Conservation (phyloP, 2,329 filamentous ascomycete species). For the Exophiala lecanii-corni region DNA sequence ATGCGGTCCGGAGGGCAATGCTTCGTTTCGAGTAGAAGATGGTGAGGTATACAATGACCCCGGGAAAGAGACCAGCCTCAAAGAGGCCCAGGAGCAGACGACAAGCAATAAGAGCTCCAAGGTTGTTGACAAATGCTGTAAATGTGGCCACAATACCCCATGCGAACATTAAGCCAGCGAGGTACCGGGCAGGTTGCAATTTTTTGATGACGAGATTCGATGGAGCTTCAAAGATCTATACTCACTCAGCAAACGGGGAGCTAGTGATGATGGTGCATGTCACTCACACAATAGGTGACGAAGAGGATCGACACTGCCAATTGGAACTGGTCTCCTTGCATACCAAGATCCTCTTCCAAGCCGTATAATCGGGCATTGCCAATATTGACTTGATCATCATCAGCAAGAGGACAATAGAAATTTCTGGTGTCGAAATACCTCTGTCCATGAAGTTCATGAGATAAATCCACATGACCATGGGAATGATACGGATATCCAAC, state of each 20-base stretch:
- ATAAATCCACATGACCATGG: conserved; percentile 31
- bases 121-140: conserved; percentile 22
- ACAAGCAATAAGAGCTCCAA: conserved; percentile 56
- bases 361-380: conserved; percentile 3
- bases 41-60: conserved; percentile 47
- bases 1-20: conserved; percentile 58
- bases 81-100: conserved; percentile 58
- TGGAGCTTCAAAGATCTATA: conserved; percentile 6
- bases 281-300: conserved; percentile 9
- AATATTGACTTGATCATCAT: conserved; percentile 2
- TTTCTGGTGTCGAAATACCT: too few species aligned
- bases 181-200: conserved; percentile 6
- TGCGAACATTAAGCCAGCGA: conserved; percentile 3
- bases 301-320: conserved; percentile 27
- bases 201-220: conserved; percentile 10
- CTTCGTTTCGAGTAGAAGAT: conserved; percentile 56
- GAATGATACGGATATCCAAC: conserved; percentile 29
- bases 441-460: conserved; percentile 30
- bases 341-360: conserved; percentile 2
- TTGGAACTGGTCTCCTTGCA: conserved; percentile 4
- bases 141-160: conserved; percentile 8
- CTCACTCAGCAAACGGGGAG: neutral
- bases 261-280: neutral
- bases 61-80: conserved; percentile 62
- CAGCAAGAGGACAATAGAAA: conserved; percentile 5